phyloP scores from a whole-genome alignment of 805 yeast genomes.

The Ogataea paradorogensis region DNA sequence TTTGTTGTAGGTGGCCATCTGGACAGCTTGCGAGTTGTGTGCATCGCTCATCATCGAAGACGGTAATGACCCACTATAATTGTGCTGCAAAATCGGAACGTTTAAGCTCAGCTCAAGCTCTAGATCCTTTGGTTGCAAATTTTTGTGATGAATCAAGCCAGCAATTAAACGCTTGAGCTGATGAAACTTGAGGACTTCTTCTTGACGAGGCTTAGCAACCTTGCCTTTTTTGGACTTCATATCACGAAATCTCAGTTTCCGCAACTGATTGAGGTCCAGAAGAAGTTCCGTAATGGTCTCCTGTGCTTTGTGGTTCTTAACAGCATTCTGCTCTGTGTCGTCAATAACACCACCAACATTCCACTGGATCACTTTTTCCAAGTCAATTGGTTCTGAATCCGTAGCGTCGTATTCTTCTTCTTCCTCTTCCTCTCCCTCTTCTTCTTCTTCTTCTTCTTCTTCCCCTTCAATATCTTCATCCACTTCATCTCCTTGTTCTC shows the following conservation, averaged over 20 bases:
- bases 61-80: slow-evolving; percentile 78
- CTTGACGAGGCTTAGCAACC: slow-evolving; percentile 37
- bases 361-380: slow-evolving; percentile 30
- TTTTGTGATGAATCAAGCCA: slow-evolving; percentile 32
- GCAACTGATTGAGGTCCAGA: slow-evolving; percentile 46
- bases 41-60: slow-evolving; percentile 36
- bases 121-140: slow-evolving; percentile 33
- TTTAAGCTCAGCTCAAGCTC: slow-evolving; percentile 36
- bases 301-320: slow-evolving; percentile 25
- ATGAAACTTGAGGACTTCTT: slow-evolving; percentile 42
- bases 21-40: slow-evolving; percentile 13
- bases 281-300: slow-evolving; percentile 44
- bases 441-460: slow-evolving; percentile 3
- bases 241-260: slow-evolving; percentile 40
- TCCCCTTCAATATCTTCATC: background rate
- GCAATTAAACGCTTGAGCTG: slow-evolving; percentile 45
- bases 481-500: slow-evolving; percentile 4
- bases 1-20: slow-evolving; percentile 16
- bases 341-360: slow-evolving; percentile 25
- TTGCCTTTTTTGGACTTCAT: background rate
- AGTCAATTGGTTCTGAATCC: slow-evolving; percentile 22
- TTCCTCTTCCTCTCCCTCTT: slow-evolving; percentile 5
- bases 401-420: slow-evolving; percentile 7
- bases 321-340: slow-evolving; percentile 25
- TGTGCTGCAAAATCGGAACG: slow-evolving; percentile 69